Conservation (phyloP, 768 basidiomycete genomes). For the Suillus subaureus region DNA sequence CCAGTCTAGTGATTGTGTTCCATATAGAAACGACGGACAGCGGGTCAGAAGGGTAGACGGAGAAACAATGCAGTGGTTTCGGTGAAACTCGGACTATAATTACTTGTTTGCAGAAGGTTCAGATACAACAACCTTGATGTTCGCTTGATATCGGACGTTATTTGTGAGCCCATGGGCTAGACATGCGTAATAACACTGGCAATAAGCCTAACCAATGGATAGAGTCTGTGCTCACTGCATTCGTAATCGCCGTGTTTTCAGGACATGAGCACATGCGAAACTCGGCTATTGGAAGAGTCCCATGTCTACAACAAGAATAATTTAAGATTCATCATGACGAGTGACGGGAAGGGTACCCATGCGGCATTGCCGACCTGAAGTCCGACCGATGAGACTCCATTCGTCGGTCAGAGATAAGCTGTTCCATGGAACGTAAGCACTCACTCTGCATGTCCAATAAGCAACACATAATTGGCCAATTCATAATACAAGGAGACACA, state of each 20-base stretch:
- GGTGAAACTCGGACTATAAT: background rate
- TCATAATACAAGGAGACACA: background rate
- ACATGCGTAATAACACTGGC: background rate
- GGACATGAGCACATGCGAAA: background rate
- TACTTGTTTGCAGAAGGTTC: background rate
- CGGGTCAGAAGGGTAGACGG: background rate
- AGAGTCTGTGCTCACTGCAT: background rate
- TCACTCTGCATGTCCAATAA: background rate
- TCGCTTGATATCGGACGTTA: constrained; percentile 3
- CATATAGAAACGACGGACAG: background rate
- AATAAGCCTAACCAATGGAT: background rate
- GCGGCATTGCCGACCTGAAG: background rate
- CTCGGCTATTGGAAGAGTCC: background rate
- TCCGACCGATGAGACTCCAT: background rate
- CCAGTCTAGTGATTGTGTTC: background rate
- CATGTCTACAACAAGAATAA: background rate
- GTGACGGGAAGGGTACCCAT: background rate
- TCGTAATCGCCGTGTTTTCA: background rate
- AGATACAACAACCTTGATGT: background rate
- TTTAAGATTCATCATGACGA: background rate
- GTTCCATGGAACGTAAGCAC: background rate
- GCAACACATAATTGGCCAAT: too few species aligned
- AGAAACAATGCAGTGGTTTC: background rate
- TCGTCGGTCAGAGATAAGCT: background rate
- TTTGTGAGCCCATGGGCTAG: background rate